Evolutionary conservation across 768 basidiomycete genomes (phyloP), one percentile per base, ranked within the genome.

Genomic region (Myochromella boudieri): DNA sequence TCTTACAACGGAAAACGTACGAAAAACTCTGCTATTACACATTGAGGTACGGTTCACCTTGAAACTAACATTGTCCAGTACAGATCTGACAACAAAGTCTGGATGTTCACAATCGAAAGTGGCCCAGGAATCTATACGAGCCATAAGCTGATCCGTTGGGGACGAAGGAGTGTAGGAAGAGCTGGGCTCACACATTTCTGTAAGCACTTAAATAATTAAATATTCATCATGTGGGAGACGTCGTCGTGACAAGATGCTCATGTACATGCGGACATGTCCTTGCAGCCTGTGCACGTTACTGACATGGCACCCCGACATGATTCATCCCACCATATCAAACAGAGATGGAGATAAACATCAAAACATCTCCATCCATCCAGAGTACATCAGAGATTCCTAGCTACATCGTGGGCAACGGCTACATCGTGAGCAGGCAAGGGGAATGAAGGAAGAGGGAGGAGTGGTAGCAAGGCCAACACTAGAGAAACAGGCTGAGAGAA

Each of bases 1-100:
- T 36, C 33, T 25, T 32, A 54, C 40, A 18, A 22, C 42, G 54
- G 26, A 36, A 12, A 15, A 65, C 82, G 46, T 64, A 85, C 85
- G 68, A 55, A 88, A 87, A 48, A 86, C 76, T 56, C 80, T 74
- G 57, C 84, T 86, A 42, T 66, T 70, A 37, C 63, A 62, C 49
- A 87, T 66, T 17, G 75, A 74, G 28, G 66, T 55, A 32, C 76
- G 75, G 53, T 68, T 70, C 47, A 81, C 84, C 1, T 60, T 54
- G 61, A 82, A 85, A 31, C 63, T 64, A 22, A 71, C 62, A 22
- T 67, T 68, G 62, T 84, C 82, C 27, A 69, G 70, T 18, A 74
- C 62, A 34, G 82, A 84, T 27, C 71, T 76, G 15, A 87, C 73
- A 25, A 63, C 52, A 54, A 86, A 81, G 56, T 85, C 77, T 3